Base-by-base conservation (phyloP, 257 asterid genomes). In the Solanum clarkiae region DNA sequence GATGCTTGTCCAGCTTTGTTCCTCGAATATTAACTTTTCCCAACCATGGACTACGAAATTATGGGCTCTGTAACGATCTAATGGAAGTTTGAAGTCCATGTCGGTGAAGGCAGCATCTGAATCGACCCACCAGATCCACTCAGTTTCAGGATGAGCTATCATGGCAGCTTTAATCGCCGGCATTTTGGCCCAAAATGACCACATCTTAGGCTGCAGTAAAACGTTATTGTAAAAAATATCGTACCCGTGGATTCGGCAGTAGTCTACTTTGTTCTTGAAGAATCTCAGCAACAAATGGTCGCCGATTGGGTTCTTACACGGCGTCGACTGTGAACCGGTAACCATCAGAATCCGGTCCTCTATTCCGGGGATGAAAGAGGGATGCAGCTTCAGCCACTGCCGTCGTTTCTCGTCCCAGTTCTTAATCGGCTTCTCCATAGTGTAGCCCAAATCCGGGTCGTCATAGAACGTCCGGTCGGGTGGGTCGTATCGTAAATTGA, bases 41-140 rank as follows among this genome's bases (percentile, higher is more conserved):
- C 99, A 97, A 7, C 99, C 99, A 88, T 97, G 99, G 66, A 95
- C 82, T 10, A 97, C 99, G 26, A 97, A 24, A 80, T 97, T 97
- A 68, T 91, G 90, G 44, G 32, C 85, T 77, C 84, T 89, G 93
- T 97, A 97, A 12, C 94, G 90, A 22, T 87, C 90, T 86, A 97
- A 79, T 11, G 99, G 99, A 2, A 90, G 89, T 81, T 63, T 83
- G 81, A 97, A 97, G 88, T 94, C 98, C 99, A 97, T 97, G 84
- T 97, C 99, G n/a, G 99, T 97, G 86, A 97, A 85, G 9, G 97
- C 98, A 6, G 99, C 98, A 87, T 97, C 99, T 70, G 98, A 94
- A 63, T 97, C 99, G 2, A 97, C 97, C 99, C 99, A 97, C 99
- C 99, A 97, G 94, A 97, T 95, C 99, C 98, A 97, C 90, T 97